These are phyloP conservation scores for Sporothrix schenckii DNA, from an alignment of 2,329 filamentous ascomycete genomes.

Conservation along the genomic window DNA sequence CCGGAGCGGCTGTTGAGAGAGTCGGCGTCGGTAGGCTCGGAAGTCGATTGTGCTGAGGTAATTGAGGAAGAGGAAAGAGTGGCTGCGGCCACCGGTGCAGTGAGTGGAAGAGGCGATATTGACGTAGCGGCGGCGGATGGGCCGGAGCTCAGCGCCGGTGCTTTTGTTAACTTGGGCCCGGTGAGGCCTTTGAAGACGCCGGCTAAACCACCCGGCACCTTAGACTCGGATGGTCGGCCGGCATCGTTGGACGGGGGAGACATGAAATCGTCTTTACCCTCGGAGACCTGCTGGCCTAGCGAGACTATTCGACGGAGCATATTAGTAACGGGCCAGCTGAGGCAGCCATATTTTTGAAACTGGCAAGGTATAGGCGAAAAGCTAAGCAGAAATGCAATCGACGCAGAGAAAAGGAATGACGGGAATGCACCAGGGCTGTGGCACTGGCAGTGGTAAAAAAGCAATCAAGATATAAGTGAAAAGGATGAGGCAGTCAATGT, in stretches of 20 bases:
- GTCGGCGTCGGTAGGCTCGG: slow-evolving; percentile 48
- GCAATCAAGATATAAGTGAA: background rate
- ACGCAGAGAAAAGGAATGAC: background rate
- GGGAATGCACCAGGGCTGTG: background rate
- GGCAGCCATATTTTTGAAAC: slow-evolving; percentile 14
- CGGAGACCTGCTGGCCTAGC: slow-evolving; percentile 48
- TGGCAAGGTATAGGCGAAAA: background rate
- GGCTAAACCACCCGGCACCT: slow-evolving; percentile 59
- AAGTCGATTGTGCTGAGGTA: slow-evolving; percentile 38
- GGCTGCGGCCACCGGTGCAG: slow-evolving; percentile 43
- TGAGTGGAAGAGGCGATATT: slow-evolving; percentile 22
- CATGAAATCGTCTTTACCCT: slow-evolving; percentile 59
- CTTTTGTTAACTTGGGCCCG: slow-evolving; percentile 57
- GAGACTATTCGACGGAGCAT: slow-evolving; percentile 52
- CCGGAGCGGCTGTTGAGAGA: slow-evolving; percentile 49
- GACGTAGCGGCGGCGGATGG: slow-evolving; percentile 7
- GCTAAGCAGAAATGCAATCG: background rate
- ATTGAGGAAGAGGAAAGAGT: slow-evolving; percentile 40
- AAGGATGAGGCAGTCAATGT: background rate
- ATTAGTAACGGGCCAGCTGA: slow-evolving; percentile 40
- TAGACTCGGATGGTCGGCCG: slow-evolving; percentile 58
- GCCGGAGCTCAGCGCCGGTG: slow-evolving; percentile 35
- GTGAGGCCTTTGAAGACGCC: slow-evolving; percentile 67
- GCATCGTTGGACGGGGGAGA: slow-evolving; percentile 63
- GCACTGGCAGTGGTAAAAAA: background rate